Evolutionary conservation across 345 rosid genomes (phyloP), one percentile per base, ranked within the genome.

Genomic region (Boechera retrofracta): DNA sequence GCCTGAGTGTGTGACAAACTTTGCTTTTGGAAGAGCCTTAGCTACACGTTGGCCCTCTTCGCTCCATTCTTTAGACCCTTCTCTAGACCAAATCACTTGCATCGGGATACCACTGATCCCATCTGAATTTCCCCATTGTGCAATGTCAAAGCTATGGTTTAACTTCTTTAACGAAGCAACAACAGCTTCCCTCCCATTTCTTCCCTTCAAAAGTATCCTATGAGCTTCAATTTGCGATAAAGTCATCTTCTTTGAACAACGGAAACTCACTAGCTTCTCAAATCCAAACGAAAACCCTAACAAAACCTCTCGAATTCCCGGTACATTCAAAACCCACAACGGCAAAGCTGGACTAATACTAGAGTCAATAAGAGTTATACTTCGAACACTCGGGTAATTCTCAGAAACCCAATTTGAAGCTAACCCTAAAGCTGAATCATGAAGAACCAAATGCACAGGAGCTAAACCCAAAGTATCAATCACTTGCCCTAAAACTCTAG

Each of bases 401-500:
- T 87, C 85, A 31, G 79, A 77, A 57, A 92, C 75, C 98, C 97
- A 94, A 57, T 82, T 85, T 3, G 95, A 90, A 78, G 82, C 83
- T 87, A 92, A 84, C 24, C 76, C 79, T 64, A 94, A 79, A 77
- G 95, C 93, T 32, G 97, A 87, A 85, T 94, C 98, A 52, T 94
- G 98, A 42, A 94, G 83, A 78, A 92, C 89, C 83, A 92, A 81
- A 88, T 94, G 97, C 64, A 89, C 86, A 69, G 97, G 93, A 74
- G 89, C 86, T 75, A 94, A 84, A 53, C 88, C 83, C 86, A 88
- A 60, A 35, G 97, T 85, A 69, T 80, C 85, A 29, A 92, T 87
- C 60, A 94, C 88, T 64, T 94, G 95, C 4, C 86, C 74, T 71
- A 94, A 84, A 81, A 89, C 90, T 72, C 55, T 82, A 29, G 90